Conservation (phyloP, 2,329 filamentous ascomycete genomes). For the Colletotrichum tropicicola region DNA sequence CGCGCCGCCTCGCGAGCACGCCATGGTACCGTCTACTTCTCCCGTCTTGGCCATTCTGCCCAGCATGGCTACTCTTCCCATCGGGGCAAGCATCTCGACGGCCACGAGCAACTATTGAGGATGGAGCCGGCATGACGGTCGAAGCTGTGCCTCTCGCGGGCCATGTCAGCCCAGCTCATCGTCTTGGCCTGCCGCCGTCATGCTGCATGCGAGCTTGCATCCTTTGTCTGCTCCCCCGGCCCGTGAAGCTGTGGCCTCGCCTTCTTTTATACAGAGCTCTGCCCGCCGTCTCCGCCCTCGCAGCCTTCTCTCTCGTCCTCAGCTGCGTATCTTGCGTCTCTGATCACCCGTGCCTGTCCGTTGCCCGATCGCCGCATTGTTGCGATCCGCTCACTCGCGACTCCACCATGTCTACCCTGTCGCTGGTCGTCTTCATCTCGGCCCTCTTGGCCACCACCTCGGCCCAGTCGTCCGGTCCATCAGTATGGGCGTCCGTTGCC, state of each 20-base stretch:
- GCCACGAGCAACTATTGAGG: neutral
- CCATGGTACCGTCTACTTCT: neutral
- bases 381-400: neutral
- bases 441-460: slow-evolving; percentile 35
- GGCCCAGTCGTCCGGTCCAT: slow-evolving; percentile 45
- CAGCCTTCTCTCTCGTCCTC: neutral
- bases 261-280: slow-evolving; percentile 9
- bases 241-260: neutral
- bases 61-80: neutral
- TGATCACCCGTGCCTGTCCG: neutral
- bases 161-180: neutral
- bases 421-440: slow-evolving; percentile 32
- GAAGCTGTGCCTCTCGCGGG: neutral
- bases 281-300: neutral
- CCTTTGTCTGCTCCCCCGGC: neutral
- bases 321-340: neutral
- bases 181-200: neutral
- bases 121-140: neutral
- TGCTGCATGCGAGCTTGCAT: neutral
- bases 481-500: slow-evolving; percentile 58
- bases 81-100: neutral
- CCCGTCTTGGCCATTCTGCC: neutral
- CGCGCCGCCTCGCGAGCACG: neutral
- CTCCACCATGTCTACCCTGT: slow-evolving; percentile 32
- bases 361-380: neutral